Evolutionary conservation across 2,329 filamentous ascomycete genomes (phyloP).

Genomic region (Penicillium sp.): DNA sequence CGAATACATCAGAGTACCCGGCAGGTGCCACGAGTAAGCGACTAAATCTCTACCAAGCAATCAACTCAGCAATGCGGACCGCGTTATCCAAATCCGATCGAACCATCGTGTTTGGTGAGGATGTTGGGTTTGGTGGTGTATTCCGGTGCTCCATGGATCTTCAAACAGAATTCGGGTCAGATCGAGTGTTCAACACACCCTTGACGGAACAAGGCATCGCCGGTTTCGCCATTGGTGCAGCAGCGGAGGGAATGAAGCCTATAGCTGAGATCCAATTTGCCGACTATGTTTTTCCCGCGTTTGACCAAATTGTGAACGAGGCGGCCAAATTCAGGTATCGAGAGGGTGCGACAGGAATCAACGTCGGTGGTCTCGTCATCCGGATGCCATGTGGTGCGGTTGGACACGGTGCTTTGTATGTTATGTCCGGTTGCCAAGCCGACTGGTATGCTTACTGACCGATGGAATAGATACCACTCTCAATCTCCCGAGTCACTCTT

Average conservation of each 20-base stretch:
- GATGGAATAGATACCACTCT: slow-evolving; percentile 64
- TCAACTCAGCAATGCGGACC: slow-evolving; percentile 84
- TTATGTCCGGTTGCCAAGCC: not conserved
- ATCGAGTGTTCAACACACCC: slow-evolving; percentile 94
- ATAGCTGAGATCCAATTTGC: slow-evolving; percentile 95
- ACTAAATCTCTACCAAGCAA: slow-evolving; percentile 89
- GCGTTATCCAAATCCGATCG: slow-evolving; percentile 80
- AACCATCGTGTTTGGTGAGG: slow-evolving; percentile 90
- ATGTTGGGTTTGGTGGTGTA: slow-evolving; percentile 94
- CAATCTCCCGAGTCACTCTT: slow-evolving; percentile 89
- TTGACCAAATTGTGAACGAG: slow-evolving; percentile 92
- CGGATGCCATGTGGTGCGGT: slow-evolving; percentile 89
- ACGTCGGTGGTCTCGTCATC: slow-evolving; percentile 76
- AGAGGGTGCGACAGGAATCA: slow-evolving; percentile 62
- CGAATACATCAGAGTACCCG: slow-evolving; percentile 71
- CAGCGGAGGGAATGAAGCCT: slow-evolving; percentile 87
- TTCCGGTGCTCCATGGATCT: slow-evolving; percentile 93
- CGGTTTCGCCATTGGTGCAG: slow-evolving; percentile 87
- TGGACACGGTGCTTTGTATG: slow-evolving; percentile 75
- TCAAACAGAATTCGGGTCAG: slow-evolving; percentile 78
- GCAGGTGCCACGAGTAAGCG: slow-evolving; percentile 72
- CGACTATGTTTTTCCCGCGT: slow-evolving; percentile 89
- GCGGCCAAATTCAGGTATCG: slow-evolving; percentile 84
- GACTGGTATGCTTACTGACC: not conserved
- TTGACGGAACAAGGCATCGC: slow-evolving; percentile 91